A percentile compares a stretch with the other conserved stretches of the same genome.
Evolutionary conservation across 805 yeast species (phyloP).

Genomic region (Lipomyces lipofer): DNA sequence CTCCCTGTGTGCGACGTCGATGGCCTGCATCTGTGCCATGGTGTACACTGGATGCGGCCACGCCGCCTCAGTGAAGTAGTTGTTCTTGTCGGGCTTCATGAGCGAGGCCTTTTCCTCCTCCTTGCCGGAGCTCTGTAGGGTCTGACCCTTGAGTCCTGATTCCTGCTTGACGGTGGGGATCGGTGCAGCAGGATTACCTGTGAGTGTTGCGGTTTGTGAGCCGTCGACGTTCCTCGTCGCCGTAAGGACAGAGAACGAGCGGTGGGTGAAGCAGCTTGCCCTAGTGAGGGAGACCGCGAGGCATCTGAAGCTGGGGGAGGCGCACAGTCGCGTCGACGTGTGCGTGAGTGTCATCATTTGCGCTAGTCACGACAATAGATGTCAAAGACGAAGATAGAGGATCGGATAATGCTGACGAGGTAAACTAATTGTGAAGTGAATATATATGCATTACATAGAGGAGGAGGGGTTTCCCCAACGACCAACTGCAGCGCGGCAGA

Average conservation of each 20-base stretch:
- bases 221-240: neutral
- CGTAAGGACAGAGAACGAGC: neutral
- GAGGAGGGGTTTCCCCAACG: no score
- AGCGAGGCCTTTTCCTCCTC: slow-evolving; percentile 11
- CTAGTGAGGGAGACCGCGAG: neutral
- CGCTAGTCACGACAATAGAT: no score
- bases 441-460: no score
- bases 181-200: neutral
- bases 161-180: neutral
- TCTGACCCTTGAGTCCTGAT: neutral
- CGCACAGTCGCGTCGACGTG: neutral
- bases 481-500: no score
- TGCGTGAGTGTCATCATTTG: neutral
- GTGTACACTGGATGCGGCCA: slow-evolving; percentile 50
- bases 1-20: slow-evolving; percentile 53
- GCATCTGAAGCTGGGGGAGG: neutral
- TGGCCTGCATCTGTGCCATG: slow-evolving; percentile 43
- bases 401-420: no score
- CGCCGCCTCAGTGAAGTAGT: slow-evolving; percentile 25
- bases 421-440: no score
- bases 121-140: neutral
- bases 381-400: no score
- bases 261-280: neutral
- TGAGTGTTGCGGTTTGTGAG: neutral
- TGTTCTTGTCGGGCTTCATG: slow-evolving; percentile 23